phyloP scores from a whole-genome alignment of 139 green algal genomes.

The Coccomyxa sp. region DNA sequence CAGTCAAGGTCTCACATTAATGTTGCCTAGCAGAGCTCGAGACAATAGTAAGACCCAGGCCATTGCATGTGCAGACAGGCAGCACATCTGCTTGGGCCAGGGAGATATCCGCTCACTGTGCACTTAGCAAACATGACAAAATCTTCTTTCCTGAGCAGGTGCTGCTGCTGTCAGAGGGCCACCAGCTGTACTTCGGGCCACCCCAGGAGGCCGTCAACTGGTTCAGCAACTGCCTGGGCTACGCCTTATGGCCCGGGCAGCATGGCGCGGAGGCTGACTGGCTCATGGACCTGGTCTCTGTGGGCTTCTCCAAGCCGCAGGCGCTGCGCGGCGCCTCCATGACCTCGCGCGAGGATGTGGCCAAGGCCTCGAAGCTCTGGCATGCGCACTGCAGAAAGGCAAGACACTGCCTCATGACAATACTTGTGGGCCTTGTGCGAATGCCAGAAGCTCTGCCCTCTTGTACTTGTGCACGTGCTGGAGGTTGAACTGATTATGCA shows the following conservation, averaged over 20 bases:
- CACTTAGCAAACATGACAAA: too few relatives aligned
- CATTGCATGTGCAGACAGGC: not conserved
- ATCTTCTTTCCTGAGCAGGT: constrained; percentile 13
- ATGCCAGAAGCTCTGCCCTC: too few relatives aligned
- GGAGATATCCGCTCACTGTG: not conserved
- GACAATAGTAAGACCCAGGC: too few relatives aligned
- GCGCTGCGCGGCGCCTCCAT: not conserved
- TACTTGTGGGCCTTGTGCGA: too few relatives aligned
- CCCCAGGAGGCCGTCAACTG: constrained; percentile 26
- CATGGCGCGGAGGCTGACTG: constrained; percentile 34
- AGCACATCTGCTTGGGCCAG: too few relatives aligned
- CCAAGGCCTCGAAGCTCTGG: not conserved
- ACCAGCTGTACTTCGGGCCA: constrained; percentile 35
- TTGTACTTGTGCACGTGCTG: too few relatives aligned
- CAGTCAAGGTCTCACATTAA: too few relatives aligned
- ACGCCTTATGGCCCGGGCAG: constrained; percentile 15
- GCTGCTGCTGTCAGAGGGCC: constrained; percentile 32
- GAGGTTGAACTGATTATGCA: too few relatives aligned
- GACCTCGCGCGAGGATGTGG: not conserved
- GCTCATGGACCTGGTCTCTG: constrained; percentile 66
- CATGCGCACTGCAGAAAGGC: not conserved
- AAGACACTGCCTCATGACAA: too few relatives aligned
- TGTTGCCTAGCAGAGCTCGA: too few relatives aligned
- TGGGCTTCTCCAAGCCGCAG: constrained; percentile 51
- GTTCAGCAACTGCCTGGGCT: constrained; percentile 36